phyloP scores from a whole-genome alignment of 2,329 filamentous ascomycete genomes.

The Pyricularia pennisetigena region DNA sequence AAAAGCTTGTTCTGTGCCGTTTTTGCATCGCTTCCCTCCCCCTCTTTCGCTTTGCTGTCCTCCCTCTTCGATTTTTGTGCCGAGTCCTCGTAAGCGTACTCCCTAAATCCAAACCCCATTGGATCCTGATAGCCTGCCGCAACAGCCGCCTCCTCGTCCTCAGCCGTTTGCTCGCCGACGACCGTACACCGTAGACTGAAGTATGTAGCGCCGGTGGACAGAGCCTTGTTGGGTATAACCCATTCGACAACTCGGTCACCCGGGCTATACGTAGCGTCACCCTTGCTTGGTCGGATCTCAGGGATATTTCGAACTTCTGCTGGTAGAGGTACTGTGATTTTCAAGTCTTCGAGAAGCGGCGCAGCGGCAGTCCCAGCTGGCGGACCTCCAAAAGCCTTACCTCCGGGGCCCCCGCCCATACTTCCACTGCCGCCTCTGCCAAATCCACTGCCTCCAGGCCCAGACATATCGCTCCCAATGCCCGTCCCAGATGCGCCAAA shows the following conservation, averaged over 20 bases:
- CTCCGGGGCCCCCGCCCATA: conserved; percentile 1
- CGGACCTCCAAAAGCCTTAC: conserved; percentile 30
- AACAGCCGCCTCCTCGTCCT: conserved; percentile 30
- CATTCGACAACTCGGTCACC: conserved; percentile 69
- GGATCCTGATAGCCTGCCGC: conserved; percentile 35
- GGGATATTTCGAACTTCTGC: conserved; percentile 70
- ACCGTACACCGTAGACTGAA: conserved; percentile 75
- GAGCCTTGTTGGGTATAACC: conserved; percentile 60
- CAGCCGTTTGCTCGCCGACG: conserved; percentile 49
- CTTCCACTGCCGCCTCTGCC: conserved; percentile 4
- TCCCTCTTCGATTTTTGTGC: conserved; percentile 10
- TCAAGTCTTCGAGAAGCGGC: conserved; percentile 64
- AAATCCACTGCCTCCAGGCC: not conserved
- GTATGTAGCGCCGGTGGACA: conserved; percentile 49
- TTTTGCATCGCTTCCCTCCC: conserved; percentile 35
- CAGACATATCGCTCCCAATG: not conserved
- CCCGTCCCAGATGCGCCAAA: conserved; percentile 25
- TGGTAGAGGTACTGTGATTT: conserved; percentile 71
- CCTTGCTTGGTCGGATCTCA: conserved; percentile 70
- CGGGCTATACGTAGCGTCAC: conserved; percentile 74
- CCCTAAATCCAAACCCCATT: conserved; percentile 42
- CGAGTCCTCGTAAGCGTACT: conserved; percentile 38
- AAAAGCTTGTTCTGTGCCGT: conserved; percentile 60
- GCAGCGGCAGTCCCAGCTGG: conserved; percentile 45
- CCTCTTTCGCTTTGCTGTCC: conserved; percentile 19